Evolutionary conservation across 2,329 filamentous ascomycete genomes (phyloP).

Genomic region (Cladophialophora psammophila): DNA sequence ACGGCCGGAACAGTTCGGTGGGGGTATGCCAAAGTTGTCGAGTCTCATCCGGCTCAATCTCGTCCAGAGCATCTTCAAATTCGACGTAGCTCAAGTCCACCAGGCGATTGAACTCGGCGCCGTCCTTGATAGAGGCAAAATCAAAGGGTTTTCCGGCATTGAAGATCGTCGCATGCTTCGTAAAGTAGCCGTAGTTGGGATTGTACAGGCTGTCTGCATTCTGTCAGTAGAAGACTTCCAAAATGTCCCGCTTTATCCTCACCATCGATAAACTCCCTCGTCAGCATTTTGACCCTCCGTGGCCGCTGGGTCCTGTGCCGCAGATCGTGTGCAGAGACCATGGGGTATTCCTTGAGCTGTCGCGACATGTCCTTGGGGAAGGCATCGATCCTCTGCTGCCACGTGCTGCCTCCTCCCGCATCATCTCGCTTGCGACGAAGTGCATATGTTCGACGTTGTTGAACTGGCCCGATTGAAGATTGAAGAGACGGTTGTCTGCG

Average conservation of each 20-base stretch:
- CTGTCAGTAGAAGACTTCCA: constrained; percentile 15
- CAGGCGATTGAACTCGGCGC: constrained; percentile 80
- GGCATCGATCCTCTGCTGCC: constrained; percentile 83
- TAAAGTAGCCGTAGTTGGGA: constrained; percentile 93
- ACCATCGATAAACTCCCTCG: constrained; percentile 97
- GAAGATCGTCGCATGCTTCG: constrained; percentile 96
- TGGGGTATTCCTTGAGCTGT: constrained; percentile 82
- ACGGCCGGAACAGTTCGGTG: constrained; percentile 93
- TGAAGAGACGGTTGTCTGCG: constrained; percentile 25
- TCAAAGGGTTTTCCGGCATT: constrained; percentile 89
- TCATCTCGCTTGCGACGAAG: constrained; percentile 48
- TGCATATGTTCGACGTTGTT: constrained; percentile 49
- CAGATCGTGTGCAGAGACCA: constrained; percentile 82
- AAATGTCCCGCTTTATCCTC: constrained; percentile 34
- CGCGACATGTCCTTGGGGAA: constrained; percentile 78
- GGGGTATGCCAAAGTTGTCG: constrained; percentile 98
- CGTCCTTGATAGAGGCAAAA: constrained; percentile 81
- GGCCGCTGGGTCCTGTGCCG: constrained; percentile 77
- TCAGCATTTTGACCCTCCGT: constrained; percentile 91
- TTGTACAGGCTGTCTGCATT: constrained; percentile 87
- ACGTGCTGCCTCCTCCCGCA: constrained; percentile 70
- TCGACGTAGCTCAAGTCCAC: constrained; percentile 82
- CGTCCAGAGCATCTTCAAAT: constrained; percentile 89
- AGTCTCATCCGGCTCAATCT: constrained; percentile 72
- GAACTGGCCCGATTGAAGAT: not conserved